phyloP scores from a whole-genome alignment of 2,329 filamentous ascomycete species.

The Westerdykella sp. region DNA sequence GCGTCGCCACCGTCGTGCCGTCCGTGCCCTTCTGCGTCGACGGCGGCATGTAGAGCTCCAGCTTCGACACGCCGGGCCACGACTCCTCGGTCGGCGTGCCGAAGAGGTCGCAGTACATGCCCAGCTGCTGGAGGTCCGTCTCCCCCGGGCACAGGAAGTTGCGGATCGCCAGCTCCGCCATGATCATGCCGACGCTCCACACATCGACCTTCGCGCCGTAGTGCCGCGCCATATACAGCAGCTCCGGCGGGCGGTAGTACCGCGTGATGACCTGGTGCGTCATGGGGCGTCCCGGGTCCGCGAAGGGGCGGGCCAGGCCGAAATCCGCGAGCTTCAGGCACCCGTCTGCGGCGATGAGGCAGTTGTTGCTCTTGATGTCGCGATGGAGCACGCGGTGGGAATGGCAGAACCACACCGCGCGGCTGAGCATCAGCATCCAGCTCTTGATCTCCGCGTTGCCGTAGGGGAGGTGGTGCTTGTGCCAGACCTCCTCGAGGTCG shows the following conservation, averaged over 20 bases:
- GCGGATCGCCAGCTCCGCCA: constrained; percentile 81
- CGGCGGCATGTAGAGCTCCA: constrained; percentile 73
- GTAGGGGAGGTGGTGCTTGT: constrained; percentile 77
- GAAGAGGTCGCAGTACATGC: constrained; percentile 74
- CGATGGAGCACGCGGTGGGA: constrained; percentile 90
- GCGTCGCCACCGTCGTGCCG: constrained; percentile 29
- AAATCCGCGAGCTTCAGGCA: constrained; percentile 97
- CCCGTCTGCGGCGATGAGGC: constrained; percentile 87
- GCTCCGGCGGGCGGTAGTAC: constrained; percentile 93
- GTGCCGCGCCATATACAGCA: constrained; percentile 82
- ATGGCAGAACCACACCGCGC: constrained; percentile 94
- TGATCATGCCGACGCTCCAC: constrained; percentile 89
- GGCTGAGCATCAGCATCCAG: constrained; percentile 96
- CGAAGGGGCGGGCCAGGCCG: constrained; percentile 81
- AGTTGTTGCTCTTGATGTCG: constrained; percentile 98
- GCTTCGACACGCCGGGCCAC: constrained; percentile 82
- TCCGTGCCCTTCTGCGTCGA: constrained; percentile 38
- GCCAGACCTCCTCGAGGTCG: constrained; percentile 80
- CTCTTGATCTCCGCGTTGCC: constrained; percentile 88
- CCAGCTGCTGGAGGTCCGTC: constrained; percentile 79
- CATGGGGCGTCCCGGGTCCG: constrained; percentile 84
- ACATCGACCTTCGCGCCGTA: constrained; percentile 90
- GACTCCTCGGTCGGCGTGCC: constrained; percentile 90
- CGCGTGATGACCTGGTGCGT: constrained; percentile 91
- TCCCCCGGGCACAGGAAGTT: constrained; percentile 78